These are phyloP conservation scores for Chlamydomonas sp. DNA, from an alignment of 139 green algal species.

Conservation along the genomic window DNA sequence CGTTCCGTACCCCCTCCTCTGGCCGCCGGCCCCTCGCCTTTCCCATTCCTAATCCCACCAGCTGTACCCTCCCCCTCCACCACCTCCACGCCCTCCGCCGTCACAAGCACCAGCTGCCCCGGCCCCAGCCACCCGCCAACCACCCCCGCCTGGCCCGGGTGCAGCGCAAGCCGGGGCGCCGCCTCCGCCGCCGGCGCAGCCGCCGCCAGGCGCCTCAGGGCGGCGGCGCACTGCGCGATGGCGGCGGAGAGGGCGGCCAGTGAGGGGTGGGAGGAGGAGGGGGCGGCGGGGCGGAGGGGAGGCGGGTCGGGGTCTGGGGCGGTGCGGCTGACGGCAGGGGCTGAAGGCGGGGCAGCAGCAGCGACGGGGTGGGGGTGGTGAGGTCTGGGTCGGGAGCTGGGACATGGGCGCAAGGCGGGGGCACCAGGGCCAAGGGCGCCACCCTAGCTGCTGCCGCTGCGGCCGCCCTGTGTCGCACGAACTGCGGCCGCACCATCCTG, in stretches of 20 bases:
- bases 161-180: conserved; percentile 19
- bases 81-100: not conserved
- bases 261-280: too few relatives aligned
- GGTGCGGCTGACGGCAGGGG: too few relatives aligned
- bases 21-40: not conserved
- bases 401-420: too few relatives aligned
- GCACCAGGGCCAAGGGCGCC: too few relatives aligned
- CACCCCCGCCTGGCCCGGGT: not conserved
- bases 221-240: not conserved
- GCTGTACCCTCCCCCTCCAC: not conserved
- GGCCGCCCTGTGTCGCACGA: not conserved
- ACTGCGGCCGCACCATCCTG: not conserved
- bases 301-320: too few relatives aligned
- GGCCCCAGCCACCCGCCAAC: not conserved
- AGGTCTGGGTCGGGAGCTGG: too few relatives aligned
- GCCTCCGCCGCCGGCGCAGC: not conserved
- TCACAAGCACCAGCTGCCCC: too few relatives aligned
- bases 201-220: not conserved
- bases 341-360: too few relatives aligned
- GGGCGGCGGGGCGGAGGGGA: too few relatives aligned
- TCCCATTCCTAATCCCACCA: too few relatives aligned
- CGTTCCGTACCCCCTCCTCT: not conserved
- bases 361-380: too few relatives aligned
- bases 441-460: not conserved
- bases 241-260: not conserved